A percentile compares a stretch with the other conserved stretches of the same genome.
These are phyloP conservation scores for Pyricularia sp. DNA, from an alignment of 2,329 filamentous ascomycete species.

Conservation along the genomic window DNA sequence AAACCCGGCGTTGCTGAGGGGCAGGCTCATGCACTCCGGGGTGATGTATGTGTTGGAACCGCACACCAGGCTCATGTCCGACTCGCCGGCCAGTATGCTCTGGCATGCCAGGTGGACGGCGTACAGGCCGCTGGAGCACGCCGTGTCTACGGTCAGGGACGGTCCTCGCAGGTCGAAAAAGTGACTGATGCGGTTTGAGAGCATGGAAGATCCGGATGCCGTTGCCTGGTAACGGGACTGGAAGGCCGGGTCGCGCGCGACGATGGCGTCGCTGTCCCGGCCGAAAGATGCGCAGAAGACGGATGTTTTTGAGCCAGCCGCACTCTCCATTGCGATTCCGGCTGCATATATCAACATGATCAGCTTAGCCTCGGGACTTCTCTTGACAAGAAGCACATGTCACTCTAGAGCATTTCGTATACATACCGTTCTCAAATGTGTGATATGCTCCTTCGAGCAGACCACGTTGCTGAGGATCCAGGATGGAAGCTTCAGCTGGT, in stretches of 20 bases:
- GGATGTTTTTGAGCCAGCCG: slow-evolving; percentile 18
- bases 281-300: slow-evolving; percentile 23
- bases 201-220: slow-evolving; percentile 14
- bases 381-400: neutral
- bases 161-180: slow-evolving; percentile 31
- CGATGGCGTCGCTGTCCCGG: slow-evolving; percentile 14
- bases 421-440: slow-evolving; percentile 18
- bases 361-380: neutral
- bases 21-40: neutral
- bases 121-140: slow-evolving; percentile 23
- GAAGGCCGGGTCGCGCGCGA: slow-evolving; percentile 14
- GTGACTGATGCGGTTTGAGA: slow-evolving; percentile 30
- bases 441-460: slow-evolving; percentile 25
- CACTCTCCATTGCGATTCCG: slow-evolving; percentile 17
- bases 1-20: slow-evolving; percentile 9
- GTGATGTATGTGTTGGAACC: neutral
- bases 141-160: slow-evolving; percentile 33
- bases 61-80: neutral
- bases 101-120: neutral
- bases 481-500: slow-evolving; percentile 19
- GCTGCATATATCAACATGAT: slow-evolving; percentile 7
- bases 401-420: neutral
- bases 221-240: slow-evolving; percentile 4
- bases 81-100: neutral
- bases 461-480: slow-evolving; percentile 23